Conservation (phyloP, 2,329 filamentous ascomycete species). For the Fusarium compactum region DNA sequence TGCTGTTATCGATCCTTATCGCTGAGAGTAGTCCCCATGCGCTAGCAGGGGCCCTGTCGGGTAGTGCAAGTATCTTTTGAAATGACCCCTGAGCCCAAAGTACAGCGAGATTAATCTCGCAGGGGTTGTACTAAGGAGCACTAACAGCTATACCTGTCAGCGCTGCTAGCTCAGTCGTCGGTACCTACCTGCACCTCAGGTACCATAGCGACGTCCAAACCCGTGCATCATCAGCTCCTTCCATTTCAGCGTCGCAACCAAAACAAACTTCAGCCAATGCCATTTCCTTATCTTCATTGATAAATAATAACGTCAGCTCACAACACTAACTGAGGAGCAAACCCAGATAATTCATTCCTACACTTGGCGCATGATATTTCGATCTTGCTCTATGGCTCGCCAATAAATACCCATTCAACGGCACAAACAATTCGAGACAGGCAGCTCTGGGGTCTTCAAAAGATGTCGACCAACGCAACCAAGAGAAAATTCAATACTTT, state of each 20-base stretch:
- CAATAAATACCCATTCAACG: background rate
- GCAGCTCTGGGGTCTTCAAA: slow-evolving; percentile 22
- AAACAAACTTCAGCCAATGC: slow-evolving; percentile 19
- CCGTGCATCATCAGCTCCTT: slow-evolving; percentile 20
- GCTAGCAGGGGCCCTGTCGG: background rate
- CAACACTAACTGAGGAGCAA: background rate
- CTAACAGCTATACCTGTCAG: slow-evolving; percentile 1
- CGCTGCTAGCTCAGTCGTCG: slow-evolving; percentile 3
- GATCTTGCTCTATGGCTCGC: background rate
- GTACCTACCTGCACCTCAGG: background rate
- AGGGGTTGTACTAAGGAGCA: accelerated
- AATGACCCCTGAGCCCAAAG: background rate
- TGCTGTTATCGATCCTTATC: slow-evolving; percentile 44
- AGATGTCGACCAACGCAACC: slow-evolving; percentile 73
- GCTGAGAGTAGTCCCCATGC: background rate
- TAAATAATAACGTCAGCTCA: background rate
- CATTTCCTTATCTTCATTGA: background rate
- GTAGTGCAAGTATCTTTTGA: background rate
- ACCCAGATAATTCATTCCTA: background rate
- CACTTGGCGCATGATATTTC: background rate
- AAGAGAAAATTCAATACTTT: slow-evolving; percentile 86
- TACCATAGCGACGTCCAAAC: slow-evolving; percentile 21
- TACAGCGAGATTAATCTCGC: background rate
- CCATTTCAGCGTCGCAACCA: slow-evolving; percentile 20
- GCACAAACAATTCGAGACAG: background rate